These are phyloP conservation scores for Abortiporus biennis DNA, from an alignment of 1,284 basidiomycete genomes.

Conservation along the genomic window DNA sequence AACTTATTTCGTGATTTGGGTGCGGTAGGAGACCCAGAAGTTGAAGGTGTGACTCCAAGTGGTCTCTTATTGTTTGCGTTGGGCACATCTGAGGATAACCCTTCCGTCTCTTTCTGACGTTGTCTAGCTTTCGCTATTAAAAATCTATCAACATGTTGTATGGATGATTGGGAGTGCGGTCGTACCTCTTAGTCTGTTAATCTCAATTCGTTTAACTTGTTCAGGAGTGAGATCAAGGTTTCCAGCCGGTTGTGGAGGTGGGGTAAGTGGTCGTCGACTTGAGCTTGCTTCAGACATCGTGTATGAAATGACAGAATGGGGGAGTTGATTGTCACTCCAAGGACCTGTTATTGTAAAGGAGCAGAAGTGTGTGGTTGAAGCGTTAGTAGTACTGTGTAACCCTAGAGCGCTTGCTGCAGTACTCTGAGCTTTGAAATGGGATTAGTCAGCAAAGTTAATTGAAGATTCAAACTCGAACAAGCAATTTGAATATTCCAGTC, in stretches of 20 bases:
- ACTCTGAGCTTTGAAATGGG: no score
- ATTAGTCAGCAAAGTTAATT: no score
- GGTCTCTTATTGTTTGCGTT: constrained; percentile 30
- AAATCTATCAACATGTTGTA: constrained; percentile 60
- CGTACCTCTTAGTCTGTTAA: constrained; percentile 35
- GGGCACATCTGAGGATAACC: constrained; percentile 36
- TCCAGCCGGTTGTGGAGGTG: constrained; percentile 19
- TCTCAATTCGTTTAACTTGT: constrained; percentile 33
- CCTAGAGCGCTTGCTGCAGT: no score
- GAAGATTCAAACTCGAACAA: no score
- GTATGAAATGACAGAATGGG: background rate
- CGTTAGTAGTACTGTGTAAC: background rate
- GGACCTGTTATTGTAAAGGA: background rate
- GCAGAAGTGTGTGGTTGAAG: background rate
- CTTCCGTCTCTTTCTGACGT: constrained; percentile 39
- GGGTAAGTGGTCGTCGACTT: constrained; percentile 18
- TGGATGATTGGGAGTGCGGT: no score
- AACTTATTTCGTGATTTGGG: constrained; percentile 45
- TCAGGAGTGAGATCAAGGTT: constrained; percentile 29
- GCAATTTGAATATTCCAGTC: no score
- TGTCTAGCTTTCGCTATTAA: constrained; percentile 28
- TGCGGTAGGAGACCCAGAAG: constrained; percentile 55
- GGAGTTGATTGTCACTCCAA: background rate
- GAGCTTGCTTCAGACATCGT: constrained; percentile 16
- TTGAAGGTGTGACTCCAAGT: constrained; percentile 33